Conservation (phyloP, 768 basidiomycete genomes). For the Auriculariales sp. region DNA sequence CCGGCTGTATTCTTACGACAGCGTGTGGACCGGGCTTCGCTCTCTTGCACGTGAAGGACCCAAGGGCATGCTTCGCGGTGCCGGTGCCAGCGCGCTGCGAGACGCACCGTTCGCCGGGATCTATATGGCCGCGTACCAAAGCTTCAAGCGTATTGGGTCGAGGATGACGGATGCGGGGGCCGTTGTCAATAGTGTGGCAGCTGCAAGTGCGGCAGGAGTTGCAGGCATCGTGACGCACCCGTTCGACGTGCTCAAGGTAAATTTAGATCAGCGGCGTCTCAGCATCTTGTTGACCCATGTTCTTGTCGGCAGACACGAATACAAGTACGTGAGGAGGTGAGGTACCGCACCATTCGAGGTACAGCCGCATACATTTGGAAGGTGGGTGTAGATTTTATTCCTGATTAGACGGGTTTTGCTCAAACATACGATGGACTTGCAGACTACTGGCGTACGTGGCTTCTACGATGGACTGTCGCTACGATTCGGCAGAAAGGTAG, state of each 20-base stretch:
- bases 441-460: slow-evolving; percentile 70
- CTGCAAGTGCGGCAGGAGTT: slow-evolving; percentile 67
- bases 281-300: neutral
- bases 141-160: slow-evolving; percentile 49
- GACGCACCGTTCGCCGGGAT: slow-evolving; percentile 92
- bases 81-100: slow-evolving; percentile 75
- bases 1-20: slow-evolving; percentile 58
- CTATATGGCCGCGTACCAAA: slow-evolving; percentile 80
- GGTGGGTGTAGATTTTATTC: slow-evolving; percentile 25
- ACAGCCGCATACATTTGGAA: slow-evolving; percentile 55
- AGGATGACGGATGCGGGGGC: slow-evolving; percentile 17
- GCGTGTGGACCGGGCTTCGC: slow-evolving; percentile 40
- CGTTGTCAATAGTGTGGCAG: slow-evolving; percentile 46
- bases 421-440: slow-evolving; percentile 2
- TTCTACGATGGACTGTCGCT: slow-evolving; percentile 81
- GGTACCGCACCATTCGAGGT: slow-evolving; percentile 55
- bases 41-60: slow-evolving; percentile 58
- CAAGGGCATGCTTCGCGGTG: slow-evolving; percentile 71
- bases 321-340: slow-evolving; percentile 69
- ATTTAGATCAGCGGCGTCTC: slow-evolving; percentile 3
- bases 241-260: slow-evolving; percentile 86
- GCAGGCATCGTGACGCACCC: slow-evolving; percentile 83
- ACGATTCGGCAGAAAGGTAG: slow-evolving; percentile 70
- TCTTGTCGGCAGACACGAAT: slow-evolving; percentile 55
- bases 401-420: neutral